Evolutionary conservation across 768 basidiomycete genomes (phyloP).

Genomic region (Boletus reticuloceps): DNA sequence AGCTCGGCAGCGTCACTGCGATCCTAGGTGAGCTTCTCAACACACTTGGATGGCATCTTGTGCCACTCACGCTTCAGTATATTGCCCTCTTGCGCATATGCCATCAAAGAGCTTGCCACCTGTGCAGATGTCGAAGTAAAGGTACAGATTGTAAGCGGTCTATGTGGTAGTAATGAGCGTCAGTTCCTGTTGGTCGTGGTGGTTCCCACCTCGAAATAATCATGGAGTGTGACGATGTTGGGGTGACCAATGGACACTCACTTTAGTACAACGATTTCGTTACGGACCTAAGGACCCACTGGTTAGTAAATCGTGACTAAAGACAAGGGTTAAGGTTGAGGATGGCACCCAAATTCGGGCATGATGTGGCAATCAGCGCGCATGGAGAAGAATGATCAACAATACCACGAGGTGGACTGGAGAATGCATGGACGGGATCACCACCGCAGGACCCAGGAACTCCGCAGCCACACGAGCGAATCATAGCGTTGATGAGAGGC

Average conservation of each 20-base stretch:
- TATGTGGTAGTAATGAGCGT: constrained; percentile 25
- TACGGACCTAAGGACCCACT: constrained; percentile 66
- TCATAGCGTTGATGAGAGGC: constrained; percentile 7
- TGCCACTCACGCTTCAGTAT: constrained; percentile 80
- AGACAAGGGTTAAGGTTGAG: constrained; percentile 15
- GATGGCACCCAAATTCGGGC: not conserved
- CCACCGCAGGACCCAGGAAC: not conserved
- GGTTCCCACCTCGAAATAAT: constrained; percentile 83
- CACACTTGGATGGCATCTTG: not conserved
- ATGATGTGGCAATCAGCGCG: constrained; percentile 15
- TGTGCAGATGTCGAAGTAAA: constrained; percentile 94
- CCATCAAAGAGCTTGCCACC: constrained; percentile 99
- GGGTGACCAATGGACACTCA: constrained; percentile 84
- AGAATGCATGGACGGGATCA: not conserved
- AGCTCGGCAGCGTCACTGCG: constrained; percentile 84
- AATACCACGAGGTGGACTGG: not conserved
- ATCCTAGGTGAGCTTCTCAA: constrained; percentile 25
- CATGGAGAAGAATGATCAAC: constrained; percentile 8
- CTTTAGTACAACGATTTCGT: constrained; percentile 95
- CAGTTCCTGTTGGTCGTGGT: not conserved
- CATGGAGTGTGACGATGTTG: constrained; percentile 92
- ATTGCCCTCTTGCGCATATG: constrained; percentile 96
- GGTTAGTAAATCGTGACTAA: constrained; percentile 8
- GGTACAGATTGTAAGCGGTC: constrained; percentile 92
- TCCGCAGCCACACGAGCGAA: not conserved